phyloP scores from a whole-genome alignment of 768 basidiomycete genomes.

The Erythrobasidium yunnanense region DNA sequence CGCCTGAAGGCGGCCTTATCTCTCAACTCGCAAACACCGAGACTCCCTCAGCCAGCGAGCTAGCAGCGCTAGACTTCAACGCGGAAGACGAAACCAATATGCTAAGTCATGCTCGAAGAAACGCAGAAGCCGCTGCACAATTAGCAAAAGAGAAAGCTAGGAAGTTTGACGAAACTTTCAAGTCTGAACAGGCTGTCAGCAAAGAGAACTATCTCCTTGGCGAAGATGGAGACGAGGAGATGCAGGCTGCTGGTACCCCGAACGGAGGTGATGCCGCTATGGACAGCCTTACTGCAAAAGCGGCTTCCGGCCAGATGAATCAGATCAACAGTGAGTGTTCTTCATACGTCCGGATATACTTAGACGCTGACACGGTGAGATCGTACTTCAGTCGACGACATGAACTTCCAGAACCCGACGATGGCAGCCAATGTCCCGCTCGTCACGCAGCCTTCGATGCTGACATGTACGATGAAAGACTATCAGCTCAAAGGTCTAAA shows the following conservation, averaged over 20 bases:
- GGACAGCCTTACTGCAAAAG: background rate
- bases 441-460: slow-evolving; percentile 84
- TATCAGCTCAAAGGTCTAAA: slow-evolving; percentile 97
- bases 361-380: background rate
- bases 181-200: slow-evolving; percentile 66
- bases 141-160: slow-evolving; percentile 67
- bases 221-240: slow-evolving; percentile 3
- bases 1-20: slow-evolving; percentile 37
- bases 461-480: slow-evolving; percentile 93
- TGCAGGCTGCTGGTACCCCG: background rate
- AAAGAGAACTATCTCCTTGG: slow-evolving; percentile 47
- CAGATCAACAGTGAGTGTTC: slow-evolving; percentile 31
- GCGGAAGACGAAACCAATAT: slow-evolving; percentile 76
- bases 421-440: slow-evolving; percentile 65
- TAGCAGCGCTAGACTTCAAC: slow-evolving; percentile 18
- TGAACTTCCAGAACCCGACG: slow-evolving; percentile 98
- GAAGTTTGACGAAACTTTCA: slow-evolving; percentile 74
- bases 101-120: slow-evolving; percentile 68
- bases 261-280: background rate
- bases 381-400: slow-evolving; percentile 62
- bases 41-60: slow-evolving; percentile 71
- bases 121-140: slow-evolving; percentile 77
- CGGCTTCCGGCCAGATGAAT: background rate
- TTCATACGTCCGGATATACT: background rate
- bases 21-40: slow-evolving; percentile 57